A percentile compares a stretch with the other conserved stretches of the same genome.
phyloP scores from a whole-genome alignment of 129 eudicot species.

The Lactuca sativa region DNA sequence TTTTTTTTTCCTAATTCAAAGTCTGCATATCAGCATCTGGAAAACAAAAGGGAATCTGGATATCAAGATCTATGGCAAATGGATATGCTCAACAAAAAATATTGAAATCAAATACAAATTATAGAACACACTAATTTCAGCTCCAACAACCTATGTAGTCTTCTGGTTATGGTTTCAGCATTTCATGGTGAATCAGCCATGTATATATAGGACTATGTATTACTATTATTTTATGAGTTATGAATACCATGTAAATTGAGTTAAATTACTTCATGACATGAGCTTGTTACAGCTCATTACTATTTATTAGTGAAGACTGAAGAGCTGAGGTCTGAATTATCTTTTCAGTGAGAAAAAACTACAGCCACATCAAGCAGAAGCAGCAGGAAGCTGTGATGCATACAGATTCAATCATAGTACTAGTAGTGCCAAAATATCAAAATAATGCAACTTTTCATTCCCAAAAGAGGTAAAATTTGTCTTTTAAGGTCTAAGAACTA shows the following conservation, averaged over 20 bases:
- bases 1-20: constrained; percentile 26
- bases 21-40: constrained; percentile 42
- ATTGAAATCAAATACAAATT: constrained; percentile 2
- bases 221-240: not conserved
- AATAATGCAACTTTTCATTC: not conserved
- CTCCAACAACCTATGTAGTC: not conserved
- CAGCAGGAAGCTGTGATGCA: not conserved
- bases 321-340: not conserved
- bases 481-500: constrained; percentile 10
- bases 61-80: constrained; percentile 10
- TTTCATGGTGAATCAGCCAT: no score
- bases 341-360: constrained; percentile 1
- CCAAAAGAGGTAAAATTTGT: not conserved
- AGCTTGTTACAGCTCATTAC: constrained; percentile 11
- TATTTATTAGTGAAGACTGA: not conserved
- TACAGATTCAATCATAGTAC: not conserved
- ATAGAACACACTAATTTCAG: not conserved
- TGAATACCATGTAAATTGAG: constrained; percentile 1
- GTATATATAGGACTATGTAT: constrained; percentile 1
- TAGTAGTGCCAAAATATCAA: not conserved
- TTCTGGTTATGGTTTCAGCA: no score
- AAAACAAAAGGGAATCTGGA: constrained; percentile 11
- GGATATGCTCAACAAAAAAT: not conserved
- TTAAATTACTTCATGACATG: constrained; percentile 8
- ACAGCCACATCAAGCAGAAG: constrained; percentile 1